Base-by-base conservation (phyloP, 805 yeast species). In the Nakazawaea wyomingensis region DNA sequence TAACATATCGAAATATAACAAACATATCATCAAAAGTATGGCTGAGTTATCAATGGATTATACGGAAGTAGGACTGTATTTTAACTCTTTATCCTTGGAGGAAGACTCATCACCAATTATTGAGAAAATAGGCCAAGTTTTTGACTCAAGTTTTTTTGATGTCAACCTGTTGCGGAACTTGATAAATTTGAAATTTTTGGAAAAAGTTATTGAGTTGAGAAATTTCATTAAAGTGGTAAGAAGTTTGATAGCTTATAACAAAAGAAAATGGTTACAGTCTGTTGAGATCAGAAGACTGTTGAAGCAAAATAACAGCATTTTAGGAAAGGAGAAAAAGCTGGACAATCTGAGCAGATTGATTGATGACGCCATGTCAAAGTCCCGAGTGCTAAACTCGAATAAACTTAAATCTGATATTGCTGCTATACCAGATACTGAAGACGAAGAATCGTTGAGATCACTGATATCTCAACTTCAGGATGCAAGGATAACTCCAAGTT, bases 101-200 rank as follows among this genome's bases (percentile, higher is more conserved):
- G 63, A 64, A 40, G 64, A 62, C 44, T 22, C 43, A 5, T 62
- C 66, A 4, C 52, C 53, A 37, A 51, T 50, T 2, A 71, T 87
- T 47, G 98, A 93, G 56, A 78, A 80, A 48, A 76, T 88, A 22
- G 97, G 98, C 1, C 89, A 85, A 54, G 83, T 89, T 1, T 80
- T 86, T 49, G 98, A 93, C 59, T 74, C 81, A 31, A 78, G 74
- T 30, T 80, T 75, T 48, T 73, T 80, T 16, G 74, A 79, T 17
- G 57, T 74, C 18, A 68, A 69, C 40, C 54, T 66, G 9, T 60
- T 76, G 9, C 42, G 53, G 21, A 58, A 56, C 33, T 43, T 50
- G 11, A 50, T 63, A 4, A 60, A 59, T 40, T 46, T 60, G 31
- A 53, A 51, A 17, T 61, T 63, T 43, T 48, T 62, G 22, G 68